Evolutionary conservation across 2,329 filamentous ascomycete species (phyloP).

Genomic region (Xylariomycetidae sp.): DNA sequence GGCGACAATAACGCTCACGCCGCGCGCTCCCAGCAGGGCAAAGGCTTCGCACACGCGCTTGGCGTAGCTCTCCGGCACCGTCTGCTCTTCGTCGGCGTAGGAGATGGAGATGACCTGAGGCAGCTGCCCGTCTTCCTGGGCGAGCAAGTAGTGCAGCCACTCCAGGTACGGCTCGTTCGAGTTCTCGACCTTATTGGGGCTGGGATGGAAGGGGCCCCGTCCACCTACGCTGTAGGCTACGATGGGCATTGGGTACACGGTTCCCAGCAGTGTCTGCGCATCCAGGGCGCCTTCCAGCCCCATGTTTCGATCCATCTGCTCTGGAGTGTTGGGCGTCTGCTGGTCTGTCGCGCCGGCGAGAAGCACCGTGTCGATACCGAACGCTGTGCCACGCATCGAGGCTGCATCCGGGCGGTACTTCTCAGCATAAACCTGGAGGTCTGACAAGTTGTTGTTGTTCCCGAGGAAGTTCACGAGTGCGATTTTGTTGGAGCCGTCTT

Average conservation of each 20-base stretch:
- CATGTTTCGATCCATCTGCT: conserved; percentile 15
- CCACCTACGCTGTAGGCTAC: conserved; percentile 27
- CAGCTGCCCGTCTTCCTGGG: conserved; percentile 33
- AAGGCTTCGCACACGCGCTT: conserved; percentile 46
- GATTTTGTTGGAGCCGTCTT: conserved; percentile 32
- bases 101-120: conserved; percentile 53
- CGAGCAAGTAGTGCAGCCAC: conserved; percentile 45
- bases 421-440: conserved; percentile 29
- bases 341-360: conserved; percentile 28
- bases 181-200: conserved; percentile 16
- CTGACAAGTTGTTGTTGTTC: conserved; percentile 41
- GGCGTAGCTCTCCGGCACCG: conserved; percentile 46
- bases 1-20: conserved; percentile 43
- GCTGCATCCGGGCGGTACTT: conserved; percentile 31
- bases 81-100: conserved; percentile 53
- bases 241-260: conserved; percentile 24
- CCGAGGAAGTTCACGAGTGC: conserved; percentile 40
- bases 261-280: conserved; percentile 25
- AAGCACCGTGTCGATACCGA: conserved; percentile 23
- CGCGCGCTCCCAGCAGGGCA: conserved; percentile 46
- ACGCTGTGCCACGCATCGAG: conserved; percentile 24
- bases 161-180: conserved; percentile 53
- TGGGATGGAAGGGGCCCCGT: conserved; percentile 25
- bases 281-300: conserved; percentile 25
- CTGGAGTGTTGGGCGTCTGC: conserved; percentile 18